Percentiles rank a stretch among this genome's conserved stretches.
Conservation (phyloP, 768 basidiomycete genomes). For the Pleurotus salmoneostramineus region DNA sequence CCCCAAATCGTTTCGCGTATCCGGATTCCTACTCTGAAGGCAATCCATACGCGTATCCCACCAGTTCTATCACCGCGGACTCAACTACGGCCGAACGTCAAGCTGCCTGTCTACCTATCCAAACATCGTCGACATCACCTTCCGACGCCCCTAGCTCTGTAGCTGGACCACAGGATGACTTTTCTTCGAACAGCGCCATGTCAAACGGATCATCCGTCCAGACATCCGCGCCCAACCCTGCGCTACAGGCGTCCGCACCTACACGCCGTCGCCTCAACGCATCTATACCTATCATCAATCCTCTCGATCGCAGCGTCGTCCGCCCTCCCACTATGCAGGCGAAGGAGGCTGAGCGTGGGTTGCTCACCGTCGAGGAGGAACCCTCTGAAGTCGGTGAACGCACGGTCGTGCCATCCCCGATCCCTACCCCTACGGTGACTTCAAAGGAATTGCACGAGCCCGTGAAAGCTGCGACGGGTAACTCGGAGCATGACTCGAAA, state of each 20-base stretch:
- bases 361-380: conserved; percentile 1
- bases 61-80: neutral
- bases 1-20: conserved; percentile 1
- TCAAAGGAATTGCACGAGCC: neutral
- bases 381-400: neutral
- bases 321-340: neutral
- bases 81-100: neutral
- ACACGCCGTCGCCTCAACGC: conserved; percentile 11
- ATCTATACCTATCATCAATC: conserved; percentile 21
- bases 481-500: neutral
- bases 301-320: conserved; percentile 12
- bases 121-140: neutral
- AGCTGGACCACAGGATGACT: neutral
- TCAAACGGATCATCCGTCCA: neutral
- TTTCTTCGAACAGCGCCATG: neutral
- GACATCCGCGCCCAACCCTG: neutral
- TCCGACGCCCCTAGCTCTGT: too few species aligned
- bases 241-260: neutral
- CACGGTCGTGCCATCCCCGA: neutral
- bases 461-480: neutral
- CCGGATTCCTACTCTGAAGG: conserved; percentile 5
- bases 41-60: conserved; percentile 5
- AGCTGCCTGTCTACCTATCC: neutral
- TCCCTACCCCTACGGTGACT: neutral
- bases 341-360: neutral